Percentiles rank a stretch among this genome's conserved stretches.
Evolutionary conservation across 495 filamentous ascomycete genomes (phyloP).

Genomic region (Pseudevernia furfuracea): DNA sequence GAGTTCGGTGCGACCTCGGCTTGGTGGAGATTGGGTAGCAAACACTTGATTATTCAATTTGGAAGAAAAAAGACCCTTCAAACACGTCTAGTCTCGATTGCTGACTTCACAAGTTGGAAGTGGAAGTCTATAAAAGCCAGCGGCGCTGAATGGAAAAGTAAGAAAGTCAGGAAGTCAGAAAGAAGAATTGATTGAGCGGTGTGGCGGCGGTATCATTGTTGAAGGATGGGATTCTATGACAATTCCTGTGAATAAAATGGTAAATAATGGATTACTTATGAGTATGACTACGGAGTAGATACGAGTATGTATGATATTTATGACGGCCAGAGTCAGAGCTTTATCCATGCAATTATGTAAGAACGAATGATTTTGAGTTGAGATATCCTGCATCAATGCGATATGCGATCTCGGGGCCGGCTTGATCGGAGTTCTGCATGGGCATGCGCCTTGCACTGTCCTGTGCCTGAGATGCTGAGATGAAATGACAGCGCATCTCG

Average conservation of each 20-base stretch:
- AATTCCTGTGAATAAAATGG: neutral
- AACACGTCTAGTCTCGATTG: neutral
- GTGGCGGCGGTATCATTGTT: neutral
- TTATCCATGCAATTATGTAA: conserved; percentile 1
- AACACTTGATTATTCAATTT: neutral
- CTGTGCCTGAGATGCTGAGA: neutral
- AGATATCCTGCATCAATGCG: neutral
- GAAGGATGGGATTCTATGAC: neutral
- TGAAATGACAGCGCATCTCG: neutral
- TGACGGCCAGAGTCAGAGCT: neutral
- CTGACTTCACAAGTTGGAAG: neutral
- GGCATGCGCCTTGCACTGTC: neutral
- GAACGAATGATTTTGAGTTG: neutral
- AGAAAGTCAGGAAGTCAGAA: neutral
- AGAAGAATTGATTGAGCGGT: neutral
- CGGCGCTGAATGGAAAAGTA: neutral
- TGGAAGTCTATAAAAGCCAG: neutral
- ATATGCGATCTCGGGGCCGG: conserved; percentile 3
- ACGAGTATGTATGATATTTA: neutral
- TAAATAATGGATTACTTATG: no score
- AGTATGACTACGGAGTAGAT: no score
- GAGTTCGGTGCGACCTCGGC: neutral
- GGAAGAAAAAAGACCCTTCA: neutral
- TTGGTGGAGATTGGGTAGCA: neutral
- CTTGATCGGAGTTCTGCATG: neutral